phyloP scores from a whole-genome alignment of 2,329 filamentous ascomycete species.

The Bipolaris zeicola region DNA sequence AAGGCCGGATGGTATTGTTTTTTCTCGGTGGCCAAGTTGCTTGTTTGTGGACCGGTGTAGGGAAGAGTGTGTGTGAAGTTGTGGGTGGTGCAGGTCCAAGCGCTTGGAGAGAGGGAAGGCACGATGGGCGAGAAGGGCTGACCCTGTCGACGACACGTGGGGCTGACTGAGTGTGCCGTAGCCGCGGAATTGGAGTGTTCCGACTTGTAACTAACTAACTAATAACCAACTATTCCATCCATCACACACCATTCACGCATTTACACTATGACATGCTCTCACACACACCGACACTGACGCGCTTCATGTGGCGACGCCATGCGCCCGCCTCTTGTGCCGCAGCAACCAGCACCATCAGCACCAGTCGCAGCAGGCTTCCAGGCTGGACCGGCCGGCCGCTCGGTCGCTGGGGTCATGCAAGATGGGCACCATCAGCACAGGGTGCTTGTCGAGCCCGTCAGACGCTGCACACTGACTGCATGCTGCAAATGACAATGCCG shows the following conservation, averaged over 20 bases:
- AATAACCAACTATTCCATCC: neutral
- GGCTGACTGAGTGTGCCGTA: constrained; percentile 16
- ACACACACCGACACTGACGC: neutral
- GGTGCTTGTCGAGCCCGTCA: constrained; percentile 17
- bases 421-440: constrained; percentile 20
- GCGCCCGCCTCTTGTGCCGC: constrained; percentile 12
- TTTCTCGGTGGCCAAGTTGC: neutral
- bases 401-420: constrained; percentile 12
- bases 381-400: neutral
- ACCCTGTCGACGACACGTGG: constrained; percentile 25
- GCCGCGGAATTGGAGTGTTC: constrained; percentile 16
- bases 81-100: constrained; percentile 3
- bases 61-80: no score
- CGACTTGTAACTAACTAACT: constrained; percentile 6
- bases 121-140: constrained; percentile 7
- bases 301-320: constrained; percentile 4
- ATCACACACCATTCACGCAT: neutral
- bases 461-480: constrained; percentile 23
- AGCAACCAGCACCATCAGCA: neutral
- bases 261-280: neutral
- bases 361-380: neutral
- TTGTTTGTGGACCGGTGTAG: constrained; percentile 12
- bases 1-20: constrained; percentile 12
- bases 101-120: neutral
- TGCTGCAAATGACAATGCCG: constrained; percentile 9